Evolutionary conservation across 2,329 filamentous ascomycete species (phyloP), one percentile per base, ranked within the genome.

Genomic region (Penicillium sp.): DNA sequence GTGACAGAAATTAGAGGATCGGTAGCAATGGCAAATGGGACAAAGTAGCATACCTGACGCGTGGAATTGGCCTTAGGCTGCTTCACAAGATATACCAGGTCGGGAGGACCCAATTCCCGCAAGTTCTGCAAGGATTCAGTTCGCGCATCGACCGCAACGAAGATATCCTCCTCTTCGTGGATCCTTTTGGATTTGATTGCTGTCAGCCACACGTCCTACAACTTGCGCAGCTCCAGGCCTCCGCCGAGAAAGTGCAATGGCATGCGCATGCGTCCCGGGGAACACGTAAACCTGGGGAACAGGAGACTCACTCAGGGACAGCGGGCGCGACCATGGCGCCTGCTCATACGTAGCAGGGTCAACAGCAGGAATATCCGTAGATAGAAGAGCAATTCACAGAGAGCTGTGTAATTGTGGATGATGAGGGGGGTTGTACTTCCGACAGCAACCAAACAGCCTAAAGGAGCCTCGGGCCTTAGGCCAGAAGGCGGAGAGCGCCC

Each of bases 1-100:
- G n/a, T n/a, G n/a, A n/a, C n/a, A 21, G 43, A 23, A 44, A 36
- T 36, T 27, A 21, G 25, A 6, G 25, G 14, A 9, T n/a, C 6
- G 11, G 5, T 27, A 6, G 21, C 21, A n/a, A 27, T 27, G 14
- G 6, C 25, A 27, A n/a, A 4, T 6, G 25, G 14, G 25, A 6
- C 19, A 10, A 3, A 16, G 17, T n/a, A 20, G 10, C 17, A 17
- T 65, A 80, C 77, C 72, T 80, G 77, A 48, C 77, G 78, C 37
- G 69, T 74, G 14, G 72, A 63, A 38, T 74, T 75, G 62, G 80
- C 80, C 58, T 77, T 71, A 8, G 78, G 76, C 58, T 82, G 79
- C 63, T 96, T 97, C 57, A 95, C 80, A 41, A 98, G 79, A 70
- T 98, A 93, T 26, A 97, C 91, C 18, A 98, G 78, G 68, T 98